Base-by-base conservation (phyloP, 1,139 yeast genomes). In the Meyerozyma guilliermondii region DNA sequence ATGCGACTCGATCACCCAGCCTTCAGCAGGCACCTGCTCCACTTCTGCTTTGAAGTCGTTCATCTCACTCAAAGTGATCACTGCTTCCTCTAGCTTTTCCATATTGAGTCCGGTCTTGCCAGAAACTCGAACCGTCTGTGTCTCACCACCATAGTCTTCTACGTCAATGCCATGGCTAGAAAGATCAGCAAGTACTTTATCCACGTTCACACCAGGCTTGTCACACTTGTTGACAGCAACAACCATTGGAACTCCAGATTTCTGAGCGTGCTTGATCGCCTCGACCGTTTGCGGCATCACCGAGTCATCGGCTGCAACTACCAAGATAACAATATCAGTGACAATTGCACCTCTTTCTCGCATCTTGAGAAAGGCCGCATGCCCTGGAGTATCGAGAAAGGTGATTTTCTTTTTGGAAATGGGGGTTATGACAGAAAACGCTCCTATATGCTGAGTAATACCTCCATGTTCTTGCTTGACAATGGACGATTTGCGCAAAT, bases 281-380 rank as follows among this genome's bases (percentile, higher is more conserved):
- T 92, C 99, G 36, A 83, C 75, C 0, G 99, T 94, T 59, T 92
- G 99, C 0, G 98, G 98, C 95, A 86, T 92, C 20, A 94, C 95
- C 0, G 96, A 87, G 63, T 92, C 99, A 62, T 92, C 98, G 1
- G 96, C 96, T 1, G 98, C 97, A n/a, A 92, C 96, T 8, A 92
- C 98, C 46, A 92, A 71, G 40, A 92, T 78, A 33, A 92, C 88
- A 44, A 92, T 84, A 68, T 92, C 99, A 0, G 99, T 92, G 39
- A 91, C 80, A 52, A 81, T 83, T 0, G 98, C 98, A 38, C 98
- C 98, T 52, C 99, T 76, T 65, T 92, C 95, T 52, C 99, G 78
- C 96, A 92, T 91, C 54, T 89, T 89, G 51, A 92, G 71, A 58
- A 92, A 92, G 0, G 98, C 98, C 11, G 97, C 95, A 64, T 92